Conservation (phyloP, 2,329 filamentous ascomycete genomes). For the Echinosphaeria canescens region DNA sequence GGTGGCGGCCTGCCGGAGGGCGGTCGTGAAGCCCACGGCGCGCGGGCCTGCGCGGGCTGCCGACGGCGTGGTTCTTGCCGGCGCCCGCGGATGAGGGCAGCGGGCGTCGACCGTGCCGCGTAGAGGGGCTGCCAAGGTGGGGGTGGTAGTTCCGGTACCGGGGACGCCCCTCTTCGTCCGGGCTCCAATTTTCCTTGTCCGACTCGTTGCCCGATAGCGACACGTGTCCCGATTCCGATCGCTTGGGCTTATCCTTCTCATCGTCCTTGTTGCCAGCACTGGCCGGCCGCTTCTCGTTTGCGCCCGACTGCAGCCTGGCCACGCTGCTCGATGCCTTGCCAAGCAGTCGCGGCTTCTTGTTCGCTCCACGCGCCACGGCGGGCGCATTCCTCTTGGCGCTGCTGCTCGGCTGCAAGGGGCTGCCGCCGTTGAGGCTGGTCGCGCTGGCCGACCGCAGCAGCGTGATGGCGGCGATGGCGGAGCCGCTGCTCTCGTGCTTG, state of each 20-base stretch:
- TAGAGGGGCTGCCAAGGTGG: too few species aligned
- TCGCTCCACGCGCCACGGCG: slow-evolving; percentile 10
- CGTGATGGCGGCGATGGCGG: slow-evolving; percentile 62
- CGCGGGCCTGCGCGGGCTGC: slow-evolving; percentile 16
- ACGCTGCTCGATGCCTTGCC: slow-evolving; percentile 37
- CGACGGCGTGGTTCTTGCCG: slow-evolving; percentile 5
- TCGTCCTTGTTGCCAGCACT: too few species aligned
- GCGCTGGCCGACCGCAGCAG: slow-evolving; percentile 53
- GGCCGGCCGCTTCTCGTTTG: slow-evolving; percentile 15
- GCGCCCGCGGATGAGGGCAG: too few species aligned
- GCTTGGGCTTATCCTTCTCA: slow-evolving; percentile 12
- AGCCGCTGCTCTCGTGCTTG: slow-evolving; percentile 58
- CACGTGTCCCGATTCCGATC: slow-evolving; percentile 17
- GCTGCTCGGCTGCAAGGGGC: slow-evolving; percentile 27
- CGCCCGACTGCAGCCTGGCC: slow-evolving; percentile 30
- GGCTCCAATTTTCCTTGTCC: slow-evolving; percentile 86
- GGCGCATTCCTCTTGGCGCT: slow-evolving; percentile 39
- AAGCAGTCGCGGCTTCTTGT: slow-evolving; percentile 43
- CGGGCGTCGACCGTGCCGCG: too few species aligned
- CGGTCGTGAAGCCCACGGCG: slow-evolving; percentile 18
- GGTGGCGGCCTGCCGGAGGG: too few species aligned
- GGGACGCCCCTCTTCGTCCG: slow-evolving; percentile 21
- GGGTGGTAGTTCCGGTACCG: slow-evolving; percentile 7
- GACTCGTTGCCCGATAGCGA: slow-evolving; percentile 44
- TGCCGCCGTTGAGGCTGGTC: slow-evolving; percentile 16